Base-by-base conservation (phyloP, 345 rosid species). In the Pugionium dolabratum region DNA sequence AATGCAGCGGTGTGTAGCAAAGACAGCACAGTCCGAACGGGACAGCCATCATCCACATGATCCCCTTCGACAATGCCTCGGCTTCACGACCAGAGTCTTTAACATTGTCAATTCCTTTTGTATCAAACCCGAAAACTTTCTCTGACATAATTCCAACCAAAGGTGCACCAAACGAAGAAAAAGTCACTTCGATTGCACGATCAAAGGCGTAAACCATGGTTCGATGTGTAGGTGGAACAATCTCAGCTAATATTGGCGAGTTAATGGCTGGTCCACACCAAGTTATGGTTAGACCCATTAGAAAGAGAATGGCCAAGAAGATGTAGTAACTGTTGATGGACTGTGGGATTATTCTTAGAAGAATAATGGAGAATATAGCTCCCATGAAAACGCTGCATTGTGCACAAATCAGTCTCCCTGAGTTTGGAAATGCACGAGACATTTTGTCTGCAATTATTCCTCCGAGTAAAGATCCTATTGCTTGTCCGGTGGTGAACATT, bases 201-300 rank as follows among this genome's bases (percentile, higher is more conserved):
- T 93, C 93, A 39, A 89, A 93, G 1, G 97, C 97, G 35, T 87
- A 93, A 56, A 93, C 83, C 97, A 93, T 90, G 4, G 96, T 89
- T 43, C 96, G 81, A 62, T 92, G 96, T 57, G 70, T 85, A 47
- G 79, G 58, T 5, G 98, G 98, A 31, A 90, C 96, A 9, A 90
- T 91, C 73, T 87, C 97, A 4, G 98, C 96, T 36, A 93, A 82
- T 59, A 89, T 87, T 7, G 97, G 98, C 4, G 77, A 94, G 71
- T 91, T 91, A 5, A 78, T 86, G 1, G 98, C 98, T 26, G 88
- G 75, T 28, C 64, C 96, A 61, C 83, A 80, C 98, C 96, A 92
- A 79, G 88, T 87, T 66, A 89, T 86, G 64, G 83, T 87, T 40
- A 87, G 67, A 36, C 96, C 93, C 96, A 87, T 92, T 36, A 82